Conservation (phyloP, 768 basidiomycete genomes). For the Solioccasus polychromus region DNA sequence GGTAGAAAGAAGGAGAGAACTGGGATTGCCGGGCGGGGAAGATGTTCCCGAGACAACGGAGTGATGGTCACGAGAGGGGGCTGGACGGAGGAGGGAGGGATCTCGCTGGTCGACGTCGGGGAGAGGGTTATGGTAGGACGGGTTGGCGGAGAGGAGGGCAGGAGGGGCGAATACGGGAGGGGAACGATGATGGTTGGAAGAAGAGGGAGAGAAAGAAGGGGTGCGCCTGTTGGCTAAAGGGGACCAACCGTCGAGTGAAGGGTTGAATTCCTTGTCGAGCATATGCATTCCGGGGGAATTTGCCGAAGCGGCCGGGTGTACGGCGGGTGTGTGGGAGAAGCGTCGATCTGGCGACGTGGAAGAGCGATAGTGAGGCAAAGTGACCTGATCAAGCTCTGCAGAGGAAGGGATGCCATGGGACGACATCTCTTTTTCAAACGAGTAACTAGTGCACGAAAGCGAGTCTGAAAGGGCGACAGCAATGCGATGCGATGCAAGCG, state of each 20-base stretch:
- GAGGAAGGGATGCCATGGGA: slow-evolving; percentile 9
- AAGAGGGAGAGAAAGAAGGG: slow-evolving; percentile 29
- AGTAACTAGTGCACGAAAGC: slow-evolving; percentile 32
- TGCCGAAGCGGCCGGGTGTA: slow-evolving; percentile 26
- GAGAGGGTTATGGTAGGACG: slow-evolving; percentile 16
- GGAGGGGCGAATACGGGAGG: slow-evolving; percentile 30
- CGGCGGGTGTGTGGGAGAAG: slow-evolving; percentile 12
- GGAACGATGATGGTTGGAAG: slow-evolving; percentile 47
- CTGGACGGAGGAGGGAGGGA: slow-evolving; percentile 11
- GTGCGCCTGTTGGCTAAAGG: slow-evolving; percentile 34
- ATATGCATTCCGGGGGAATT: slow-evolving; percentile 34
- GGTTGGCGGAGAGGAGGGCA: slow-evolving; percentile 18
- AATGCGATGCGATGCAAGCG: slow-evolving; percentile 33
- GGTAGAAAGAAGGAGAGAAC: slow-evolving; percentile 49
- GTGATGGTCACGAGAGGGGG: slow-evolving; percentile 19
- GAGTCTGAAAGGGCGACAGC: slow-evolving; percentile 27
- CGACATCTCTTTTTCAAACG: slow-evolving; percentile 37
- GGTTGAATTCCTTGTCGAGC: slow-evolving; percentile 37
- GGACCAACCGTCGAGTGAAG: slow-evolving; percentile 30
- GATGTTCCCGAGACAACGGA: slow-evolving; percentile 12
- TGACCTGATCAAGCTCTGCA: slow-evolving; percentile 31
- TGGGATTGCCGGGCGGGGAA: slow-evolving; percentile 27
- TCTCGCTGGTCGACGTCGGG: slow-evolving; percentile 24
- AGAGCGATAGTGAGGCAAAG: slow-evolving; percentile 12
- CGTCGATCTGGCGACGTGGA: slow-evolving; percentile 24